Conservation (phyloP, 495 filamentous ascomycete species). For the Neurospora sp. region DNA sequence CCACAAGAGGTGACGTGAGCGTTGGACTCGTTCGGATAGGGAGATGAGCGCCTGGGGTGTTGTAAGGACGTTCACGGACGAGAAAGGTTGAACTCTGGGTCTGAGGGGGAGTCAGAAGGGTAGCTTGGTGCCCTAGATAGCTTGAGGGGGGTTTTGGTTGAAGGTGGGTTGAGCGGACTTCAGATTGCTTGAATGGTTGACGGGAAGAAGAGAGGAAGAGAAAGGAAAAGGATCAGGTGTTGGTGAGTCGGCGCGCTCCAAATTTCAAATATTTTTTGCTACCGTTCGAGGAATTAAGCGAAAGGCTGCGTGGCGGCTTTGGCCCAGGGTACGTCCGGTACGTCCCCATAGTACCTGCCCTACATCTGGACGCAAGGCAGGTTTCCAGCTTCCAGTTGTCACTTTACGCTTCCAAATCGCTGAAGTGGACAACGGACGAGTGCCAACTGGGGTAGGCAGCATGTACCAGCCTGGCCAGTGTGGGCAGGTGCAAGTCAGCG, state of each 20-base stretch:
- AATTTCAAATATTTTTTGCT: constrained; percentile 42
- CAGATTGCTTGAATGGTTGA: constrained; percentile 37
- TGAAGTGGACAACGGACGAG: background rate
- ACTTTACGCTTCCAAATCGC: background rate
- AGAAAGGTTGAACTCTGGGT: constrained; percentile 43
- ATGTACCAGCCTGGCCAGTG: background rate
- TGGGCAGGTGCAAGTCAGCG: background rate
- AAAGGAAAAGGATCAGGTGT: constrained; percentile 12
- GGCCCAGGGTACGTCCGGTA: background rate
- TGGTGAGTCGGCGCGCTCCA: constrained; percentile 25
- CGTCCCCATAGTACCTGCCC: background rate
- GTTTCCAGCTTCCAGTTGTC: background rate
- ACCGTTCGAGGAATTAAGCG: constrained; percentile 26
- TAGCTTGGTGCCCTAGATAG: constrained; percentile 86
- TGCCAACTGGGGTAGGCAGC: background rate
- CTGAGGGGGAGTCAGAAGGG: constrained; percentile 59
- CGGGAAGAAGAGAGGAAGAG: constrained; percentile 32
- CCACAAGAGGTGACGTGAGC: constrained; percentile 21
- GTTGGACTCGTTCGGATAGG: constrained; percentile 21
- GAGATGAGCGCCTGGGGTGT: constrained; percentile 17
- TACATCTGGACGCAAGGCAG: background rate
- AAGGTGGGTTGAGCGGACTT: constrained; percentile 26
- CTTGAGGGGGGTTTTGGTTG: constrained; percentile 28
- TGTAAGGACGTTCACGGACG: constrained; percentile 33
- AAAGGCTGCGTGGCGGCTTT: constrained; percentile 22